These are phyloP conservation scores for Lipomyces yamadae DNA, from an alignment of 805 yeast genomes.

Conservation along the genomic window DNA sequence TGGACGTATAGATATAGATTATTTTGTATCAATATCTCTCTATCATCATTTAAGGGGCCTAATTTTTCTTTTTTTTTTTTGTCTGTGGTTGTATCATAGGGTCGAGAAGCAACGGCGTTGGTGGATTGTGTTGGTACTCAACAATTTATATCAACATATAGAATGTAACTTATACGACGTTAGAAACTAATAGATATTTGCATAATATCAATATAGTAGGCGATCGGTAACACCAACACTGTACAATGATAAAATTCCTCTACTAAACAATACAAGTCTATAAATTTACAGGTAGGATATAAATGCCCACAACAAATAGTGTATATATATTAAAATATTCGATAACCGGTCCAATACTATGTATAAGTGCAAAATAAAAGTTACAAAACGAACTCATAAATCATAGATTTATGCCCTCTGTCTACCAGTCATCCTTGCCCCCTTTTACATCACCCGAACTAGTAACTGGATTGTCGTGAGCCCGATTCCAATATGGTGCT, in stretches of 20 bases:
- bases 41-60: too few relatives aligned
- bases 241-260: too few relatives aligned
- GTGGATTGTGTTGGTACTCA: too few relatives aligned
- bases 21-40: background rate
- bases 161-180: too few relatives aligned
- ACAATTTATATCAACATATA: too few relatives aligned
- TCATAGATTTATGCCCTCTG: background rate
- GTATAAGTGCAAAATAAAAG: background rate
- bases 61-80: too few relatives aligned
- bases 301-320: background rate
- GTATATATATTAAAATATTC: background rate
- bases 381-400: background rate
- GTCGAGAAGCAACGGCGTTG: too few relatives aligned
- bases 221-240: too few relatives aligned
- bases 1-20: background rate
- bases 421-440: slow-evolving; percentile 1
- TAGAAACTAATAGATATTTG: too few relatives aligned
- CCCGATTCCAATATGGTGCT: slow-evolving; percentile 10
- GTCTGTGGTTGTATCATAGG: too few relatives aligned
- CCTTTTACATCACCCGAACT: background rate
- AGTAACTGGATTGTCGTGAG: background rate
- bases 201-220: too few relatives aligned
- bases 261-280: background rate
- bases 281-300: background rate
- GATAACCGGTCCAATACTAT: background rate